Base-by-base conservation (phyloP, 1,284 basidiomycete species). In the Exsudoporus floridanus region DNA sequence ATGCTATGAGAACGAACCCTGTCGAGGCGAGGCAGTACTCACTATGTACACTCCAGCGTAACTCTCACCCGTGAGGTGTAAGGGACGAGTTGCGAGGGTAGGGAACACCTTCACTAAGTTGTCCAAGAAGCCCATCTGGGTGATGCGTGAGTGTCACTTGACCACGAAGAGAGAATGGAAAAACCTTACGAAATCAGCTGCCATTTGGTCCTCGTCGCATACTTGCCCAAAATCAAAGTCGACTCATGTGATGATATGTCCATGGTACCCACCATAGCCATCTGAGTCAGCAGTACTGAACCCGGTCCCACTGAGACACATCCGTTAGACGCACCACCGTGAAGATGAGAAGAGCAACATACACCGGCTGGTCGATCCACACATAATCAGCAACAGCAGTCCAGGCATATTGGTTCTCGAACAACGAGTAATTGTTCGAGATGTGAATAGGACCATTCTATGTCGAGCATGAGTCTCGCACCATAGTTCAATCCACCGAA, bases 281-380 rank as follows among this genome's bases (percentile, higher is more conserved):
- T 74, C 63, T 13, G 74, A 69, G 61, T 88, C 86, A 4, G 79
- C 79, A 3, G 87, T 90, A 7, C 84, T 77, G 62, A 75, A 88
- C 2, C 88, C 87, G 10, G 74, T 73, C 18, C 86, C 87, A 57
- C 78, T 82, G 46, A 36, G 13, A 54, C 18, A 49, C 33, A n/a
- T 4, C 5, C 5, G 21, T 64, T 7, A 67, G 49, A 35, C 44
- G 13, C 49, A 21, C 21, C 7, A 13, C 28, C 3, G 25, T 18
- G n/a, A 37, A 30, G n/a, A 33, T 34, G 37, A 21, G 45, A 36
- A 45, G 9, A 7, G 16, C 18, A 19, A 70, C 77, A 31, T 67
- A 83, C 82, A 86, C 86, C 51, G 86, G 88, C 55, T 88, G 85
- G 62, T 88, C 88, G 41, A 89, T 72, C 83, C 84, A 89, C 47